These are phyloP conservation scores for Glutinoglossum americanum DNA, from an alignment of 495 filamentous ascomycete genomes.

Conservation along the genomic window DNA sequence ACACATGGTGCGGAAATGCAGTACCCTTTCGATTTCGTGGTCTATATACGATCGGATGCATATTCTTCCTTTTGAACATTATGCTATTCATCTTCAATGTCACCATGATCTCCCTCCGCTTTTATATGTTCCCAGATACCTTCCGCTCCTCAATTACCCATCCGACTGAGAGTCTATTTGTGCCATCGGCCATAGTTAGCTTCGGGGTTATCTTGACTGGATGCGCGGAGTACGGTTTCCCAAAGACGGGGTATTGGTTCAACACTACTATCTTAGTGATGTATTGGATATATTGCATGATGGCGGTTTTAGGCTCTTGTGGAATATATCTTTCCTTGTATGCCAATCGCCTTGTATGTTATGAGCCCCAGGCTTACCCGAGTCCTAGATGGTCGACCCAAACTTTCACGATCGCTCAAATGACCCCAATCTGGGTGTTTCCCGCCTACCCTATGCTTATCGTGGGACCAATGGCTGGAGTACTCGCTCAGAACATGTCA, in stretches of 20 bases:
- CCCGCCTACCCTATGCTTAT: slow-evolving; percentile 73
- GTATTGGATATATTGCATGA: slow-evolving; percentile 52
- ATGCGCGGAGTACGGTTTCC: slow-evolving; percentile 55
- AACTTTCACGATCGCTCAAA: slow-evolving; percentile 55
- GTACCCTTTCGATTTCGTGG: slow-evolving; percentile 50
- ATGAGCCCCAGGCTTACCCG: background rate
- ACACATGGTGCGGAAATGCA: slow-evolving; percentile 12
- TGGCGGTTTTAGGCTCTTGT: slow-evolving; percentile 40
- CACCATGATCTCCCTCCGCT: slow-evolving; percentile 42
- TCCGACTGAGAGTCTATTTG: slow-evolving; percentile 61
- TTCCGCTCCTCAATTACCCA: slow-evolving; percentile 53
- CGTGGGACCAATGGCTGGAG: slow-evolving; percentile 50
- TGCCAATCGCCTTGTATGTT: slow-evolving; percentile 2
- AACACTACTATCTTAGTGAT: slow-evolving; percentile 34
- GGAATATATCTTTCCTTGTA: slow-evolving; percentile 54
- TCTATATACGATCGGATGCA: slow-evolving; percentile 45
- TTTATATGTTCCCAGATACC: slow-evolving; percentile 46
- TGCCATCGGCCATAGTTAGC: slow-evolving; percentile 48
- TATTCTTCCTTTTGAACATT: slow-evolving; percentile 60
- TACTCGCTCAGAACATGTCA: slow-evolving; percentile 29
- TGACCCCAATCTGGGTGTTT: slow-evolving; percentile 89
- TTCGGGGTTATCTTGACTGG: slow-evolving; percentile 63
- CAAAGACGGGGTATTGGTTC: slow-evolving; percentile 45
- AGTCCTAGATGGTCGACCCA: slow-evolving; percentile 39
- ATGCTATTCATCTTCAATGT: slow-evolving; percentile 49